These are phyloP conservation scores for Lecanicillium sp. DNA, from an alignment of 2,329 filamentous ascomycete genomes.

Conservation along the genomic window DNA sequence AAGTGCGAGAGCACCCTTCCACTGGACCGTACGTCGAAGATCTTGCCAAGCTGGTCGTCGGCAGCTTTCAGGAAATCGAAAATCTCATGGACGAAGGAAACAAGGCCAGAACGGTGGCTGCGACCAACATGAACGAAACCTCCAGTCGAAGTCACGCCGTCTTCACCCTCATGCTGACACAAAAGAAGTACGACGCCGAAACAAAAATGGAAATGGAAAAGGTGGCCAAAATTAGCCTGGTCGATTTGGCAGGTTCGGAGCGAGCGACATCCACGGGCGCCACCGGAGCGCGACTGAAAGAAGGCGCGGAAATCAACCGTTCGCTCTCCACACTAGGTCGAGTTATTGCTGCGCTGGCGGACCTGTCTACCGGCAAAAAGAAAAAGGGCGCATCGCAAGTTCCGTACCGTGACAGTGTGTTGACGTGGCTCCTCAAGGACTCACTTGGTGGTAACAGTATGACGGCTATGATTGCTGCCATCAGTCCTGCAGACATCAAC, in stretches of 20 bases:
- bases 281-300: slow-evolving; percentile 88
- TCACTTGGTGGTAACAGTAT: slow-evolving; percentile 97
- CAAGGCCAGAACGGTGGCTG: slow-evolving; percentile 94
- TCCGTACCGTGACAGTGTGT: slow-evolving; percentile 90
- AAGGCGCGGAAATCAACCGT: slow-evolving; percentile 97
- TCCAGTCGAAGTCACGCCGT: slow-evolving; percentile 97
- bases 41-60: slow-evolving; percentile 87
- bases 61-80: slow-evolving; percentile 92
- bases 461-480: slow-evolving; percentile 99
- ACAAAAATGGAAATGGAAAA: slow-evolving; percentile 98
- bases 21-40: slow-evolving; percentile 98
- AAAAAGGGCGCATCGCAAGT: slow-evolving; percentile 65
- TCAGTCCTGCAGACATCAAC: slow-evolving; percentile 97
- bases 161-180: slow-evolving; percentile 90
- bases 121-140: slow-evolving; percentile 99
- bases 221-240: slow-evolving; percentile 94
- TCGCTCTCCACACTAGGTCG: slow-evolving; percentile 93
- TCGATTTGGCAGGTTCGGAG: slow-evolving; percentile 96
- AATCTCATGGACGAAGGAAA: slow-evolving; percentile 99
- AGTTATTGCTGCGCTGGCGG: slow-evolving; percentile 92
- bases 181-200: slow-evolving; percentile 84
- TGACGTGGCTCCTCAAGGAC: slow-evolving; percentile 96
- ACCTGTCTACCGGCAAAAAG: slow-evolving; percentile 78
- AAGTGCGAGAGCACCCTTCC: slow-evolving; percentile 94
- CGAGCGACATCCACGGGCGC: slow-evolving; percentile 95